Percentiles rank a stretch among this genome's conserved stretches.
phyloP scores from a whole-genome alignment of 2,329 filamentous ascomycete genomes.

The Macroventuria anomochaeta region DNA sequence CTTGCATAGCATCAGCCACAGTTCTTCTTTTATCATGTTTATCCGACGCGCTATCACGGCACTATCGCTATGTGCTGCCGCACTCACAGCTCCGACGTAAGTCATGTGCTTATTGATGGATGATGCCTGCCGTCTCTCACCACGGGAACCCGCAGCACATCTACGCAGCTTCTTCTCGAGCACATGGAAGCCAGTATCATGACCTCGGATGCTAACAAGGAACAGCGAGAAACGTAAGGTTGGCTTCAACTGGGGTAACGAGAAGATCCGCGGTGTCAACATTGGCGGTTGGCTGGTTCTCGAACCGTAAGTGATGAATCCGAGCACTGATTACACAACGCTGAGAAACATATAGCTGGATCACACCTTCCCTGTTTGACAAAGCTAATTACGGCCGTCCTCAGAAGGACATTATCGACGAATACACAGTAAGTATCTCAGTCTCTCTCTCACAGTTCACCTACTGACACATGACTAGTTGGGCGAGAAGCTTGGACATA shows the following conservation, averaged over 20 bases:
- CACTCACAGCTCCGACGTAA: constrained; percentile 42
- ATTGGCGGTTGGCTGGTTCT: constrained; percentile 60
- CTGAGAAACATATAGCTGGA: constrained; percentile 51
- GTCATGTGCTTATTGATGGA: constrained; percentile 13
- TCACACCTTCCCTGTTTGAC: constrained; percentile 64
- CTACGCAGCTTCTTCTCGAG: constrained; percentile 1
- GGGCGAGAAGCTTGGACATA: constrained; percentile 56
- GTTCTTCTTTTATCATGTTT: constrained; percentile 34
- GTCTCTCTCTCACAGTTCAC: neutral
- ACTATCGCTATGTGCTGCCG: constrained; percentile 32
- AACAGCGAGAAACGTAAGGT: constrained; percentile 44
- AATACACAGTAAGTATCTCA: constrained; percentile 50
- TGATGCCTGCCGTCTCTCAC: neutral
- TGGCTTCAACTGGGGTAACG: constrained; percentile 57
- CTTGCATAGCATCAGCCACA: constrained; percentile 18
- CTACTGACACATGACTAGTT: constrained; percentile 29
- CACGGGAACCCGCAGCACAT: neutral
- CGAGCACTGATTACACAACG: neutral
- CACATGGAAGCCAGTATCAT: neutral
- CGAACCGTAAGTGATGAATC: constrained; percentile 47
- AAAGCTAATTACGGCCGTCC: constrained; percentile 30
- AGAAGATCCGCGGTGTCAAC: constrained; percentile 60
- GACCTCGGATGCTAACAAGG: constrained; percentile 19
- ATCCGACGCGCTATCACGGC: constrained; percentile 29
- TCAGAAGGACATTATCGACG: constrained; percentile 54